Evolutionary conservation across 2,329 filamentous ascomycete genomes (phyloP), one percentile per base, ranked within the genome.

Genomic region (Trichoderma afroharzianum): DNA sequence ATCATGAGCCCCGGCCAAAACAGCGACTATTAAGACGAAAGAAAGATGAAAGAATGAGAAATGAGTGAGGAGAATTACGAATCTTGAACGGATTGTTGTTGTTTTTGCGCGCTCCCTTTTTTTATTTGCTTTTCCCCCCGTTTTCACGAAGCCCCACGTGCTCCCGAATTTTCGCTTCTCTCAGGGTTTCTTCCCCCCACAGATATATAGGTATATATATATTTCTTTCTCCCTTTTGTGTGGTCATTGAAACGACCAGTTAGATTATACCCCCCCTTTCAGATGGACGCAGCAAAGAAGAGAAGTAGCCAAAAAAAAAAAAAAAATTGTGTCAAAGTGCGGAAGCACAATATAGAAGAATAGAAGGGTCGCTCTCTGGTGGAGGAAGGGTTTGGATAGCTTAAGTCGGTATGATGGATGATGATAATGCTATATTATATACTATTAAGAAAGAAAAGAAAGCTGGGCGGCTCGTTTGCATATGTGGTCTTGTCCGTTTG

Each of bases 1-100:
- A 74, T 82, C 68, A 77, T 77, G 68, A 83, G 81, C 62, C 81
- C 81, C 1, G 76, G 73, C 30, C 77, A 75, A 8, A 77, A 77
- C 53, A 81, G 79, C 73, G 78, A 81, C 68, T 79, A 77, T 63
- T 80, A 75, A 68, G 61, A 33, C 12, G 57, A 32, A 28, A 68
- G 47, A 14, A 58, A 21, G 57, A 32, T n/a, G 28, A 59, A 36
- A 47, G 63, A 68, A 57, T 63, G 64, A 67, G 55, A 72, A 62
- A 62, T 50, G 68, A 69, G 28, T 61, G 66, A 69, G 39, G 55
- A 68, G 57, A 28, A 36, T 69, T n/a, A 69, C 28, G 66, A 59
- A 58, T 59, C 9, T 63, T 66, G 63, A 66, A 66, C 47, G 63
- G 63, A 66, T 66, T 55, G 36, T 58, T 58, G 33, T 30, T 58